Base-by-base conservation (phyloP, 352 stramenopile genomes). In the Pythium sp. region DNA sequence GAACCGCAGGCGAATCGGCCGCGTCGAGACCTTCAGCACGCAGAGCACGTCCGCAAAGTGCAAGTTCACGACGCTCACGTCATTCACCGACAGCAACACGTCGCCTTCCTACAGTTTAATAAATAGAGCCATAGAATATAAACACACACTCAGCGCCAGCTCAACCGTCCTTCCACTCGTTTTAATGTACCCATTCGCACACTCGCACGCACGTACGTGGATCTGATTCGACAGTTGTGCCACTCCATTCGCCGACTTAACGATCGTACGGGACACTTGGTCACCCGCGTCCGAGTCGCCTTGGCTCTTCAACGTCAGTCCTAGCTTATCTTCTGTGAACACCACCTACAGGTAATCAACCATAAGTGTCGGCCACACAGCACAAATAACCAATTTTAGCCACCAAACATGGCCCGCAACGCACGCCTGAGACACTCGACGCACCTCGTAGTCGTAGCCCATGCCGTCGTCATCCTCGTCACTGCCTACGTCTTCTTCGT, bases 1-100 rank as follows among this genome's bases (percentile, higher is more conserved):
- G 61, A 93, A 91, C 12, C 83, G 73, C 14, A 93, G 69, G n/a
- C 80, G 80, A 49, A 91, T 90, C 3, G 85, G 85, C 18, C 85
- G 73, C 7, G 79, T 74, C 9, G 85, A 81, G n/a, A 86, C 79
- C 60, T 91, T 93, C 9, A 93, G 63, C n/a, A 91, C 76, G 26
- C 79, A 75, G 20, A 87, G 71, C 43, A 93, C 85, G 47, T 93
- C 83, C 3, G 72, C 74, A 62, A 93, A 90, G 53, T 89, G 75
- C 61, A 93, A 67, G 26, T 82, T 79, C 12, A 75, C 70, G 56
- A 93, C 86, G 58, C 78, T 89, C 34, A 89, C 80, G 46, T 79
- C 81, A 65, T 93, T 91, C 49, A 93, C 80, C 0, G 83, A 89
- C 46, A 90, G 70, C 34, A 93, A 63, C 30, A 90, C 74, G 56